Conservation (phyloP, 176 grass and related monocot species). For the Panicum miliaceum region DNA sequence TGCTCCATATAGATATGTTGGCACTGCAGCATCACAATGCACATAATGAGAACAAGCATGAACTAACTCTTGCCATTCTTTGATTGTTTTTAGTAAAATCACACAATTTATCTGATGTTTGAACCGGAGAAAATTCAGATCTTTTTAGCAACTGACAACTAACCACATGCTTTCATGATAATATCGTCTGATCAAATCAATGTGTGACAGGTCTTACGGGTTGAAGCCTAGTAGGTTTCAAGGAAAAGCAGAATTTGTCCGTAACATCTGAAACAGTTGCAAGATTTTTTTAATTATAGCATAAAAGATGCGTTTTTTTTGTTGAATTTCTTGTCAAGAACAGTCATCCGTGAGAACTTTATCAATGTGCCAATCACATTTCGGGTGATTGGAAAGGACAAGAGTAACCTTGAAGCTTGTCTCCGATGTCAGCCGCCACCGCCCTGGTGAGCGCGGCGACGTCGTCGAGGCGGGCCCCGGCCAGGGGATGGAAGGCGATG, state of each 20-base stretch:
- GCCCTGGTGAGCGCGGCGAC: constrained; percentile 56
- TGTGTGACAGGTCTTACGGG: neutral
- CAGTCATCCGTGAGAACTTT: neutral
- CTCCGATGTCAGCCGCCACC: constrained; percentile 57
- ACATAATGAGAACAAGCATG: neutral
- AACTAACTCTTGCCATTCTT: neutral
- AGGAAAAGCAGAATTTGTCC: no score
- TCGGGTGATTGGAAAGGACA: neutral
- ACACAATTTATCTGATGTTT: neutral
- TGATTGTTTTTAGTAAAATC: neutral
- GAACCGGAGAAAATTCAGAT: neutral
- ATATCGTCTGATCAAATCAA: neutral
- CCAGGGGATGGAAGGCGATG: constrained; percentile 77
- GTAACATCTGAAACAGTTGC: no score
- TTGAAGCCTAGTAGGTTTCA: no score
- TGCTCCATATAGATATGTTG: constrained; percentile 72
- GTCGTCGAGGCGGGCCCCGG: constrained; percentile 39
- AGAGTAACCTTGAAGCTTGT: constrained; percentile 58
- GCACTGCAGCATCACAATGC: constrained; percentile 41
- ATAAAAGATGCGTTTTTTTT: neutral
- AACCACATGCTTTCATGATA: neutral
- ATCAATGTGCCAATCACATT: neutral
- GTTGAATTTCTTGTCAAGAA: neutral
- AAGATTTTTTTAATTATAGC: neutral
- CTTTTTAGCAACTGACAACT: no score